A percentile compares a stretch with the other conserved stretches of the same genome.
These are phyloP conservation scores for Kwoniella bestiolae DNA, from an alignment of 768 basidiomycete species.

Conservation along the genomic window DNA sequence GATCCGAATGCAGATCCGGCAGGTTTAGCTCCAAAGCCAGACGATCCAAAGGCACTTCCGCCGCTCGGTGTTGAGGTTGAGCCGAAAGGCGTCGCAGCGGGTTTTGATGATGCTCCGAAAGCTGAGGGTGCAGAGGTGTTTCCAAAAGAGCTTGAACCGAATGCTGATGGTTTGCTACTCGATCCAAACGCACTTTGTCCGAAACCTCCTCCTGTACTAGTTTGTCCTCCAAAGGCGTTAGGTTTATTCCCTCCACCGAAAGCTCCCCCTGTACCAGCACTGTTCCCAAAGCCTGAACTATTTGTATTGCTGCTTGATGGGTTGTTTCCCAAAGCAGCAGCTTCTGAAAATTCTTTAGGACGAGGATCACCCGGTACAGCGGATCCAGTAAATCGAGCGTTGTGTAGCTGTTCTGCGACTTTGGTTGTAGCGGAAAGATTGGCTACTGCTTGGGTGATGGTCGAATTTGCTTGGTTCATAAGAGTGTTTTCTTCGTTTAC, in stretches of 20 bases:
- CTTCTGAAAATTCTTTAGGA: constrained; percentile 38
- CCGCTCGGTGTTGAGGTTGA: constrained; percentile 13
- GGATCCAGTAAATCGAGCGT: constrained; percentile 34
- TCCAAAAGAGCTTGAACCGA: constrained; percentile 23
- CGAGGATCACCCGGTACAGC: constrained; percentile 19
- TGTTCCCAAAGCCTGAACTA: constrained; percentile 11
- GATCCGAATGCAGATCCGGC: constrained; percentile 27
- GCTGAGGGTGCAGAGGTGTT: constrained; percentile 7
- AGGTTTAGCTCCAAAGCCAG: constrained; percentile 20
- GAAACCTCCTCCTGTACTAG: constrained; percentile 22
- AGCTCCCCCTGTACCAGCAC: constrained; percentile 14
- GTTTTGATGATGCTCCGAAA: constrained; percentile 19
- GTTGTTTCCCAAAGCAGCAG: constrained; percentile 26
- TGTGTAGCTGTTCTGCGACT: constrained; percentile 46
- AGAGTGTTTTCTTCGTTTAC: constrained; percentile 37
- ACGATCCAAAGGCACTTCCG: constrained; percentile 28
- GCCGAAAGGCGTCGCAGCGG: constrained; percentile 8
- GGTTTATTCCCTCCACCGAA: constrained; percentile 18
- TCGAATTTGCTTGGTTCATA: constrained; percentile 27
- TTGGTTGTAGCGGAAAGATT: constrained; percentile 30
- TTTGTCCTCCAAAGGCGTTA: constrained; percentile 16
- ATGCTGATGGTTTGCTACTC: constrained; percentile 25
- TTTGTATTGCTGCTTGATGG: neutral
- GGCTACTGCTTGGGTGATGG: constrained; percentile 32
- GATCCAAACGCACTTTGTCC: constrained; percentile 33